Base-by-base conservation (phyloP, 2,329 filamentous ascomycete genomes). In the Stenocarpella maydis region DNA sequence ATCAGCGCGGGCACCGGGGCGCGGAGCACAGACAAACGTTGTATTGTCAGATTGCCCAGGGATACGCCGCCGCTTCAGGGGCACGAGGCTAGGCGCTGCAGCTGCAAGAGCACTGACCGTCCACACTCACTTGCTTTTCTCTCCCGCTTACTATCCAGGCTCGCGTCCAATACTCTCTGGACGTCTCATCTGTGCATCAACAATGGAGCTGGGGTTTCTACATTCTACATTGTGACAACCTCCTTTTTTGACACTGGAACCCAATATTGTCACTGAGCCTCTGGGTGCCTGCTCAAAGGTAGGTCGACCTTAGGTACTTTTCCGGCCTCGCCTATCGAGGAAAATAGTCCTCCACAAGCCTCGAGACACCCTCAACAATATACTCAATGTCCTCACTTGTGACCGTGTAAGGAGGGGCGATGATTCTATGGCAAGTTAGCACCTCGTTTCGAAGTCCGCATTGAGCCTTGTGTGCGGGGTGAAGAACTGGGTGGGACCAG, bases 391-490 rank as follows among this genome's bases (percentile, higher is more conserved):
- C 88, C 9, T 82, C 81, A 52, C 79, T 78, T 1, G 84, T 88
- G 26, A 90, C 83, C 53, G 87, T 93, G 78, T 89, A 93, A 0
- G 92, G 85, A 6, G 92, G 92, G 1, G 91, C 87, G 14, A 95
- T 74, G 31, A 94, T 83, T 47, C 58, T 61, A 19, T 4, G 14
- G 21, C 6, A 47, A 19, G 26, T 61, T 24, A 61, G 58, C 58
- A 34, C 6, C 24, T 45, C 9, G 15, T 21, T 19, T 47, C 21
- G 7, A 58, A n/a, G 39, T 9, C 12, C n/a, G 19, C 6, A 21
- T 9, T 26, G 26, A 45, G 55, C 39, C 39, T 45, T 34, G 19
- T 14, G 14, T 47, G 55, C 26, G 21, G 21, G 12, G 6, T 49
- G 26, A 34, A 37, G 55, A 17, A 7, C 41, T 47, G 41, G 34